Percentiles rank a stretch among this genome's conserved stretches.
These are phyloP conservation scores for Boletus sp. DNA, from an alignment of 768 basidiomycete species.

Conservation along the genomic window DNA sequence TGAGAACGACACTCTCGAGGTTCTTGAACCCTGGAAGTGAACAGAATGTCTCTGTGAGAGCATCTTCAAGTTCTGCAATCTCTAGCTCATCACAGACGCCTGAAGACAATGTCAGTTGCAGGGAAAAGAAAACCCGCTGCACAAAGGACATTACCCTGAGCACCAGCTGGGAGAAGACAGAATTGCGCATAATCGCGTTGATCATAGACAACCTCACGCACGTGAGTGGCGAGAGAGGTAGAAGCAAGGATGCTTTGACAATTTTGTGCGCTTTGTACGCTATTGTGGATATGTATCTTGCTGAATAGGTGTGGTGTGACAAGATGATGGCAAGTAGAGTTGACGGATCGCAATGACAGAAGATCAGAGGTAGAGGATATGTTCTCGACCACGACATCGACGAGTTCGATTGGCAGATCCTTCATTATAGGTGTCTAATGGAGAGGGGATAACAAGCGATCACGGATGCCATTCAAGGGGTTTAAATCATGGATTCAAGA, in stretches of 20 bases:
- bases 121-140: no score
- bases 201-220: conserved; percentile 31
- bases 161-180: conserved; percentile 17
- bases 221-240: conserved; percentile 21
- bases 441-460: background rate
- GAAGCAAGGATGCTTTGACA: conserved; percentile 22
- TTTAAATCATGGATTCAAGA: background rate
- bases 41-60: conserved; percentile 26
- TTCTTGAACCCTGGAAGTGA: conserved; percentile 18
- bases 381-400: conserved; percentile 24
- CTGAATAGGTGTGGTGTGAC: conserved; percentile 27
- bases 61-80: conserved; percentile 32
- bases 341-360: conserved; percentile 28
- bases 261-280: conserved; percentile 27
- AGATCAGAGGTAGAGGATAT: conserved; percentile 26
- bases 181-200: conserved; percentile 26
- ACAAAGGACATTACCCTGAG: conserved; percentile 9
- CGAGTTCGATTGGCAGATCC: conserved; percentile 28
- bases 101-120: conserved; percentile 1
- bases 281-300: conserved; percentile 25
- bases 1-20: conserved; percentile 23
- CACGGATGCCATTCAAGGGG: background rate
- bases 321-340: conserved; percentile 23
- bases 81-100: conserved; percentile 27
- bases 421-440: conserved; percentile 12